phyloP scores from a whole-genome alignment of 257 asterid species.

The Primulina huaijiensis region DNA sequence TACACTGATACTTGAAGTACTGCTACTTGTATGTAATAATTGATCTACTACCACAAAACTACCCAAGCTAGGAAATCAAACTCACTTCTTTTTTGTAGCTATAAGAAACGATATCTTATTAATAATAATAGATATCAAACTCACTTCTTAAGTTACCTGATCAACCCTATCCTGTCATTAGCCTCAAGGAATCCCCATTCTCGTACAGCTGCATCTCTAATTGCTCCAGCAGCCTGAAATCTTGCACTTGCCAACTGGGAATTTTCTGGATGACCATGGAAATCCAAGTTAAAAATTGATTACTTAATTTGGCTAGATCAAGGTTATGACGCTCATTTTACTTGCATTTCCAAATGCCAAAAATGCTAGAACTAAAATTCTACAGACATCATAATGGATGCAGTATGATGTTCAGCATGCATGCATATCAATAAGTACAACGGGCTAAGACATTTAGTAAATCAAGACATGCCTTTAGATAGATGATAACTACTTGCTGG shows the following conservation, averaged over 20 bases:
- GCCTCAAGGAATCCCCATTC: constrained; percentile 81
- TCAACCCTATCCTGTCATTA: constrained; percentile 65
- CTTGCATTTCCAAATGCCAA: constrained; percentile 10
- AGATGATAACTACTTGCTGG: constrained; percentile 10
- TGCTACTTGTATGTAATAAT: not conserved
- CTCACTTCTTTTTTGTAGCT: constrained; percentile 17
- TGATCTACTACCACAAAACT: not conserved
- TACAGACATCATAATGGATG: constrained; percentile 6
- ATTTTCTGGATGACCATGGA: constrained; percentile 58
- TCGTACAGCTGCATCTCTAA: constrained; percentile 84
- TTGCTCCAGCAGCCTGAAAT: constrained; percentile 97
- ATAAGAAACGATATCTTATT: too few relatives aligned
- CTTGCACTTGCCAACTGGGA: constrained; percentile 83
- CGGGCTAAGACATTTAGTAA: constrained; percentile 4
- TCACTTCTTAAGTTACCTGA: constrained; percentile 51
- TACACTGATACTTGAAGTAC: not conserved
- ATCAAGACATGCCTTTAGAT: constrained; percentile 3
- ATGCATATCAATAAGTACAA: constrained; percentile 10
- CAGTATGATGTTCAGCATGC: constrained; percentile 11
- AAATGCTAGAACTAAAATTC: constrained; percentile 2
- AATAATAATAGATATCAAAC: too few relatives aligned
- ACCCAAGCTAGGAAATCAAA: not conserved
- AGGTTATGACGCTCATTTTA: constrained; percentile 17
- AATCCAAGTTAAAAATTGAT: constrained; percentile 19
- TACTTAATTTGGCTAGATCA: constrained; percentile 16